Percentiles rank a stretch among this genome's conserved stretches.
Conservation (phyloP, 1,284 basidiomycete genomes). For the Anthracocystis panici-leucophaei region DNA sequence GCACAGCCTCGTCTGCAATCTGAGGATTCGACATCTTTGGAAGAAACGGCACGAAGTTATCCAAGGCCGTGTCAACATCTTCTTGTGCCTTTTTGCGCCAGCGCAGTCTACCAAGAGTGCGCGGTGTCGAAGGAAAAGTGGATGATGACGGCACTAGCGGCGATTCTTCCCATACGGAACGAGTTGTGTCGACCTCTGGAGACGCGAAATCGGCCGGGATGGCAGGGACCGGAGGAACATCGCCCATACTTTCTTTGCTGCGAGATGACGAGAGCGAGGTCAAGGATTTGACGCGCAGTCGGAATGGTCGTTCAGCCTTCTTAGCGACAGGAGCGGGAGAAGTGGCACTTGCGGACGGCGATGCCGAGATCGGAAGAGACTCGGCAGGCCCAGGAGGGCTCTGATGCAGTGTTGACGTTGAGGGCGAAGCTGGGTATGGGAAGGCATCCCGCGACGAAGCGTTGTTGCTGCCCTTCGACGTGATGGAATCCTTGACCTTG, state of each 20-base stretch:
- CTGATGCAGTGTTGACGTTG: constrained; percentile 3
- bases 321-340: neutral
- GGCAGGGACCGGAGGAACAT: constrained; percentile 24
- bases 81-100: constrained; percentile 30
- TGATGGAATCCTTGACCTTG: constrained; percentile 29
- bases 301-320: constrained; percentile 21
- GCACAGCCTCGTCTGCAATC: constrained; percentile 19
- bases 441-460: constrained; percentile 10
- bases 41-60: constrained; percentile 22
- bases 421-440: constrained; percentile 2
- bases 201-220: constrained; percentile 20
- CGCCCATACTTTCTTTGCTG: constrained; percentile 16
- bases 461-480: constrained; percentile 19
- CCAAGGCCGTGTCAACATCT: constrained; percentile 13
- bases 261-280: constrained; percentile 29
- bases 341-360: constrained; percentile 7
- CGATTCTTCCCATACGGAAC: constrained; percentile 38
- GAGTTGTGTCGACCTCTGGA: constrained; percentile 8
- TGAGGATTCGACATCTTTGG: constrained; percentile 26
- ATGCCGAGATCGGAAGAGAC: neutral
- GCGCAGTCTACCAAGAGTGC: constrained; percentile 22
- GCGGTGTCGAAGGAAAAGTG: constrained; percentile 22
- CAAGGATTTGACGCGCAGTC: constrained; percentile 37
- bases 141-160: constrained; percentile 12
- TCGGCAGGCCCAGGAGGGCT: neutral